Evolutionary conservation across 1,284 basidiomycete species (phyloP).

Genomic region (Austroboletus novae-zelandiae): DNA sequence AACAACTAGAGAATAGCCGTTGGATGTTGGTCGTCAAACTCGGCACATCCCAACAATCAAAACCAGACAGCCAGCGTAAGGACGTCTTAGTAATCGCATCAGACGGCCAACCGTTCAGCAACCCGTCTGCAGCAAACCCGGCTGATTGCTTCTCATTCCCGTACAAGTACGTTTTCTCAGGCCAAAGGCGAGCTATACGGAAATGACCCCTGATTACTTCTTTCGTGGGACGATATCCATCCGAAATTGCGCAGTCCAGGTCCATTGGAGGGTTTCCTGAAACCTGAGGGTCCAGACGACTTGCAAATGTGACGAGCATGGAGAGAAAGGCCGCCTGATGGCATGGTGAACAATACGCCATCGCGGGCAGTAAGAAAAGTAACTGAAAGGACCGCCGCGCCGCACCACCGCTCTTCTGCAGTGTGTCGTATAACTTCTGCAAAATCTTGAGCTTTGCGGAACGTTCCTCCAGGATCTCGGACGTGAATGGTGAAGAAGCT

Average conservation of each 20-base stretch:
- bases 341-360: background rate
- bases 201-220: background rate
- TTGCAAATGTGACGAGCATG: background rate
- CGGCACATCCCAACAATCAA: background rate
- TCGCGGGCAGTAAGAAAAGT: background rate
- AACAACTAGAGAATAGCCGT: background rate
- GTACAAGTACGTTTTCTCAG: background rate
- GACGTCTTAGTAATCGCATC: background rate
- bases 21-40: background rate
- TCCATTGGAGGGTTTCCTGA: background rate
- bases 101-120: background rate
- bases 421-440: background rate
- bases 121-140: background rate
- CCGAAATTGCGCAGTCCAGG: background rate
- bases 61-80: background rate
- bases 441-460: background rate
- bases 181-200: background rate
- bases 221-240: background rate
- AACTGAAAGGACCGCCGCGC: background rate
- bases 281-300: background rate
- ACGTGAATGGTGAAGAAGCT: background rate
- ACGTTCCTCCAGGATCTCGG: background rate
- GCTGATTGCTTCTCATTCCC: too few relatives aligned
- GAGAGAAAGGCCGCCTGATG: background rate
- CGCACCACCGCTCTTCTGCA: background rate